Evolutionary conservation across 768 basidiomycete species (phyloP).

Genomic region (Tylopilus balloui): DNA sequence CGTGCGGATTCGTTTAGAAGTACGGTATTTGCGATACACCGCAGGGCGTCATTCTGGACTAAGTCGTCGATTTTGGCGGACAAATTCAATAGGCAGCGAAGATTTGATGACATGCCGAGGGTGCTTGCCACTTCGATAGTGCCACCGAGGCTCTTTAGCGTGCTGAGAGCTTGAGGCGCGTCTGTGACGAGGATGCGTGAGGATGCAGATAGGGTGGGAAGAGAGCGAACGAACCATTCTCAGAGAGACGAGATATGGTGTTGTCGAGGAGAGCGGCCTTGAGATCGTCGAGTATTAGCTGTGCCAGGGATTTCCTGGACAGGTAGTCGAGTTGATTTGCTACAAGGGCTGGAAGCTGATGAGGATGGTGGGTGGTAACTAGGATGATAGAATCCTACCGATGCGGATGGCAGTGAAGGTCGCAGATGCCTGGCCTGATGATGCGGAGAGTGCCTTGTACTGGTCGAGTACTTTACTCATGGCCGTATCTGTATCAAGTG

Average conservation of each 20-base stretch:
- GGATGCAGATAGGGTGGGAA: neutral
- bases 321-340: conserved; percentile 32
- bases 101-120: conserved; percentile 50
- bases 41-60: conserved; percentile 61
- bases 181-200: conserved; percentile 40
- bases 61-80: conserved; percentile 52
- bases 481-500: neutral
- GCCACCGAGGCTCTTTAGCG: conserved; percentile 73
- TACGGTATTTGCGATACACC: conserved; percentile 76
- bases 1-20: conserved; percentile 65
- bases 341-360: conserved; percentile 11
- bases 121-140: conserved; percentile 63
- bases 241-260: conserved; percentile 45
- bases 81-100: conserved; percentile 52
- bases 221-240: conserved; percentile 45
- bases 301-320: conserved; percentile 53
- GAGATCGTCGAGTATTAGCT: conserved; percentile 57
- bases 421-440: conserved; percentile 4
- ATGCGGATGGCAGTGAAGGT: conserved; percentile 12
- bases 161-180: conserved; percentile 58
- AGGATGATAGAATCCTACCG: conserved; percentile 12
- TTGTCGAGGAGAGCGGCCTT: conserved; percentile 32
- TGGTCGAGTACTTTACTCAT: conserved; percentile 18
- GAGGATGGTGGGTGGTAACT: conserved; percentile 8
- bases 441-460: conserved; percentile 16